A percentile compares a stretch with the other conserved stretches of the same genome.
These are phyloP conservation scores for Sapria himalayana DNA, from an alignment of 345 rosid species.

Conservation along the genomic window DNA sequence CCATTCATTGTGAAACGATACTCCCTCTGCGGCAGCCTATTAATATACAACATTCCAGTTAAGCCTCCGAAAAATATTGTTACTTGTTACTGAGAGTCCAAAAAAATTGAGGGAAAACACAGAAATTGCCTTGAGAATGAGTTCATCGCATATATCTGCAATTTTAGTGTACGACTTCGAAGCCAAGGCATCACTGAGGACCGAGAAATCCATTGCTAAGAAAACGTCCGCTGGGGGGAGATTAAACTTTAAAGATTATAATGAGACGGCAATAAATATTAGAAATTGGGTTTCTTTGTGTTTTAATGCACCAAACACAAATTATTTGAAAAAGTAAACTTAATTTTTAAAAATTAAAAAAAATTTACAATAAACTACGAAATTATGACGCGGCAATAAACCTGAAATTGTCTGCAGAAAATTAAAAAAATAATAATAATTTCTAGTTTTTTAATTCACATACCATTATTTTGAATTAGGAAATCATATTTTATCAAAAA, in stretches of 20 bases:
- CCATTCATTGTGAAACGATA: constrained; percentile 69
- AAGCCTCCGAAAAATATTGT: constrained; percentile 1
- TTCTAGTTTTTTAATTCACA: no score
- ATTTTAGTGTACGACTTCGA: constrained; percentile 32
- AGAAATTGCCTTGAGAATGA: constrained; percentile 42
- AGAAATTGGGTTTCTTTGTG: not conserved
- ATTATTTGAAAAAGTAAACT: no score
- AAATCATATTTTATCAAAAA: no score
- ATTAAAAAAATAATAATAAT: no score
- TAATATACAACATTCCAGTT: not conserved
- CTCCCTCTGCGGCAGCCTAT: constrained; percentile 57
- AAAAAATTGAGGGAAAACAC: constrained; percentile 3
- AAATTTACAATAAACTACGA: no score
- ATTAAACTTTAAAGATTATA: not conserved
- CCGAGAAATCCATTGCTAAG: constrained; percentile 52
- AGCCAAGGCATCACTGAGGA: constrained; percentile 36
- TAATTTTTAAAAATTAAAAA: no score
- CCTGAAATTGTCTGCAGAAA: no score
- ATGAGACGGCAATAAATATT: no score
- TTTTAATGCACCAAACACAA: no score
- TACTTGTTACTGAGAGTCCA: not conserved
- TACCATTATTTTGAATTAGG: no score
- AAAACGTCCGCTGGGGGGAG: no score
- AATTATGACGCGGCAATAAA: no score
- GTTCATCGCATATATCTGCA: constrained; percentile 58